Evolutionary conservation across 208 protist species (phyloP).

Genomic region (Trypanosoma theileri): DNA sequence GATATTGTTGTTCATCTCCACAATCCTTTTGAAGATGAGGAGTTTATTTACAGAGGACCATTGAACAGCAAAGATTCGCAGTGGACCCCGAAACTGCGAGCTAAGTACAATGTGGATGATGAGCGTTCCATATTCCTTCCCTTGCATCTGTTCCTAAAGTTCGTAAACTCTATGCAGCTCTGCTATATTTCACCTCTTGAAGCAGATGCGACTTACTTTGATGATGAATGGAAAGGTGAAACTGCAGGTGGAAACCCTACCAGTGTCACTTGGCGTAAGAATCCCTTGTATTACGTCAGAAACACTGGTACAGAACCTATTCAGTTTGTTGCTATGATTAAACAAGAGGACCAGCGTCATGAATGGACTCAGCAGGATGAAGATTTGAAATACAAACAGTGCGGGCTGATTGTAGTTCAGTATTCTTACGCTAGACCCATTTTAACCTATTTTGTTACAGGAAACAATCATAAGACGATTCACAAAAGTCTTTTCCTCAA

Average conservation of each 20-base stretch:
- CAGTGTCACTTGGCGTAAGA: conserved; percentile 65
- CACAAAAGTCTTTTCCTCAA: conserved; percentile 37
- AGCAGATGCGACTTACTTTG: conserved; percentile 47
- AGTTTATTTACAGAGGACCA: conserved; percentile 52
- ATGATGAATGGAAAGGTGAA: conserved; percentile 69
- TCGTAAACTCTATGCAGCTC: conserved; percentile 44
- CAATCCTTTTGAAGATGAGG: conserved; percentile 83
- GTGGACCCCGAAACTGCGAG: conserved; percentile 40
- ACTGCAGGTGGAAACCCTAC: conserved; percentile 74
- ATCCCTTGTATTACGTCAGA: conserved; percentile 63
- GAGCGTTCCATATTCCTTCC: conserved; percentile 44
- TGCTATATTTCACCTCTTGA: conserved; percentile 40
- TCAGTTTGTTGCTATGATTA: conserved; percentile 32
- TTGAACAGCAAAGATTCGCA: conserved; percentile 43
- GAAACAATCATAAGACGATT: conserved; percentile 38
- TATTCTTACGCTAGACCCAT: conserved; percentile 24
- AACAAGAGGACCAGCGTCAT: conserved; percentile 32
- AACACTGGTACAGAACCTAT: conserved; percentile 40
- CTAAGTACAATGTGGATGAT: conserved; percentile 28
- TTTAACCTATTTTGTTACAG: conserved; percentile 29
- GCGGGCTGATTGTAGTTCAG: conserved; percentile 29
- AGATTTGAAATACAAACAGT: conserved; percentile 21
- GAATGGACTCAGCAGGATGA: conserved; percentile 19
- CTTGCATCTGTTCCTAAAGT: conserved; percentile 34
- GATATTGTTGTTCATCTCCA: conserved; percentile 70